Conservation (phyloP, 2,329 filamentous ascomycete species). For the Cordyceps fumosorosea region DNA sequence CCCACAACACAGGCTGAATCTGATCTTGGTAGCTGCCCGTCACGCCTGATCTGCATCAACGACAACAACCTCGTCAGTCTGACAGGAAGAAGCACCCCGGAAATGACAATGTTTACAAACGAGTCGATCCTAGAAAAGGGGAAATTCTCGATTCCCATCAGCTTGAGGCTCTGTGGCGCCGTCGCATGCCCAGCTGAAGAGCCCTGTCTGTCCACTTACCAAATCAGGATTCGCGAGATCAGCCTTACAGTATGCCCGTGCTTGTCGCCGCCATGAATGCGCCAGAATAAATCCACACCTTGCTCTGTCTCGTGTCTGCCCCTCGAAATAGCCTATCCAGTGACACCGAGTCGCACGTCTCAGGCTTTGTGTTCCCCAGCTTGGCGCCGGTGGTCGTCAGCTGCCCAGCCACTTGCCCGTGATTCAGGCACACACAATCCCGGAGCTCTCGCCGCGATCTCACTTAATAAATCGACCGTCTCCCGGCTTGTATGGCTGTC, state of each 20-base stretch:
- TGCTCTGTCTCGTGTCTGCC: slow-evolving; percentile 7
- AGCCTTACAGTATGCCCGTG: slow-evolving; percentile 13
- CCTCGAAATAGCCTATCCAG: background rate
- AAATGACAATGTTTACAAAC: background rate
- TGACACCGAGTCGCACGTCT: background rate
- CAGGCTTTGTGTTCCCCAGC: background rate
- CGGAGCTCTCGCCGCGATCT: background rate
- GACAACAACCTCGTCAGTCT: background rate
- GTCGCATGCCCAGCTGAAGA: slow-evolving; percentile 4
- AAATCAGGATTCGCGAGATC: slow-evolving; percentile 4
- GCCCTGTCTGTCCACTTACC: slow-evolving; percentile 2
- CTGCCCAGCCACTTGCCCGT: slow-evolving; percentile 9
- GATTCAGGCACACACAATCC: background rate
- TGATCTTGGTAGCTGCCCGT: background rate
- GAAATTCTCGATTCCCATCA: background rate
- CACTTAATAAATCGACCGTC: background rate
- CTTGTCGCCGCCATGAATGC: background rate
- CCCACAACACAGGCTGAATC: background rate
- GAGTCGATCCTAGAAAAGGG: background rate
- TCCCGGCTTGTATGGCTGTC: background rate
- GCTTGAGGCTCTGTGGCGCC: background rate
- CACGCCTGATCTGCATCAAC: background rate
- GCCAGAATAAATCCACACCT: background rate
- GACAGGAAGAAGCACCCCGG: background rate
- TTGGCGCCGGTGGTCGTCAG: background rate